Evolutionary conservation across 2,329 filamentous ascomycete species (phyloP).

Genomic region (Talaromyces sp.): DNA sequence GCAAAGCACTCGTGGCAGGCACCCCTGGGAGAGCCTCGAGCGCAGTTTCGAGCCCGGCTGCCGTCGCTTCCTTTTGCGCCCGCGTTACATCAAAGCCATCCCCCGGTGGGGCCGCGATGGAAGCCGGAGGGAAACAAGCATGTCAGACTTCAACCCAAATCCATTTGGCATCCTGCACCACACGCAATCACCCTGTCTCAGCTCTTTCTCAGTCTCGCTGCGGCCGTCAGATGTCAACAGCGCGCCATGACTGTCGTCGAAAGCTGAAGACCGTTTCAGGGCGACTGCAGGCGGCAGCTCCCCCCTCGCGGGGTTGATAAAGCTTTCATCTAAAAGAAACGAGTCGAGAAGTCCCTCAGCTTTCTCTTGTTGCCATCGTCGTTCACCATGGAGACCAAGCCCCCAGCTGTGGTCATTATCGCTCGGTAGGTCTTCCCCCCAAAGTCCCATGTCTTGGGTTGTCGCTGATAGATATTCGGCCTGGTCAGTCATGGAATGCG

Average conservation of each 20-base stretch:
- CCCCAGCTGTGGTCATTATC: constrained; percentile 40
- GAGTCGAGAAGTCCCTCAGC: neutral
- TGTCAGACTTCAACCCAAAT: neutral
- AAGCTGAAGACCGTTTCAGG: neutral
- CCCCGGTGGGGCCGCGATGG: neutral
- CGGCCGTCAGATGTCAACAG: neutral
- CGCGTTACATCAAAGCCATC: neutral
- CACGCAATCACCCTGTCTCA: neutral
- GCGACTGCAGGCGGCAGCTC: neutral
- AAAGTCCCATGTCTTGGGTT: neutral
- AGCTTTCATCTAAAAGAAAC: neutral
- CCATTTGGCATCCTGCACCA: neutral
- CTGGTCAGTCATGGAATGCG: constrained; percentile 76
- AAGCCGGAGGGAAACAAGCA: neutral
- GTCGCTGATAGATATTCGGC: neutral
- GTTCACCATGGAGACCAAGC: constrained; percentile 27
- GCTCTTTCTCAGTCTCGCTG: neutral
- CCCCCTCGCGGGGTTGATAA: neutral
- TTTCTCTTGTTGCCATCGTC: neutral
- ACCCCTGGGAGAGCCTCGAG: no score
- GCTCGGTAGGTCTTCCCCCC: constrained; percentile 29
- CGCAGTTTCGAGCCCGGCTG: neutral
- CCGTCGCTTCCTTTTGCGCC: neutral
- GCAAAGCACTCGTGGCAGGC: no score
- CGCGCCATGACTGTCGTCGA: neutral